phyloP scores from a whole-genome alignment of 768 basidiomycete genomes.

The Calocybe gangraenosa region DNA sequence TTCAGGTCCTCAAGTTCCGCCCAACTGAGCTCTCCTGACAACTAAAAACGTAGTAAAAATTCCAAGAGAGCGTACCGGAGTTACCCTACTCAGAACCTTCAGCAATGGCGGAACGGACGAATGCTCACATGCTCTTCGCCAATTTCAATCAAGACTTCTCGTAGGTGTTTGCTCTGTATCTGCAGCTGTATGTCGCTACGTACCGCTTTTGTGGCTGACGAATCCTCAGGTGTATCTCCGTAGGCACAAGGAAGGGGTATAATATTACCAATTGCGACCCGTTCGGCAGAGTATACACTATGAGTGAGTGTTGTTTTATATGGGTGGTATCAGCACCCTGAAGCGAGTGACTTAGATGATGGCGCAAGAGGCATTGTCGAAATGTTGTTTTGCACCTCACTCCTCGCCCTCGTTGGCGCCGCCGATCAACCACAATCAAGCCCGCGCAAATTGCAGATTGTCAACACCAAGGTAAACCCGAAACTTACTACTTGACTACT shows the following conservation, averaged over 20 bases:
- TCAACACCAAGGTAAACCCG: conserved; percentile 85
- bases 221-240: conserved; percentile 79
- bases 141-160: conserved; percentile 99
- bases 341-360: conserved; percentile 54
- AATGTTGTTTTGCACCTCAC: conserved; percentile 98
- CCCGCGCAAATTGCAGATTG: conserved; percentile 93
- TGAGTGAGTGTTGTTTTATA: conserved; percentile 56
- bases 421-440: conserved; percentile 89
- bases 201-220: too few relatives aligned
- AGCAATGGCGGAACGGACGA: conserved; percentile 39
- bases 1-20: too few relatives aligned
- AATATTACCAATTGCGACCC: conserved; percentile 98
- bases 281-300: conserved; percentile 92
- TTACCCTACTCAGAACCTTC: too few relatives aligned
- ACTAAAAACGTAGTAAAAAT: too few relatives aligned
- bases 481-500: background rate
- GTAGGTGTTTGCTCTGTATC: conserved; percentile 35
- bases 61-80: too few relatives aligned
- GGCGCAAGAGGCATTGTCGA: conserved; percentile 96
- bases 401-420: conserved; percentile 95
- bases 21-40: too few relatives aligned
- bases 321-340: conserved; percentile 2
- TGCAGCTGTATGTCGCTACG: too few relatives aligned
- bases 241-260: conserved; percentile 94
- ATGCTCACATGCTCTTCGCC: conserved; percentile 66